Conservation (phyloP, 1,284 basidiomycete species). For the Vanrija sp. region DNA sequence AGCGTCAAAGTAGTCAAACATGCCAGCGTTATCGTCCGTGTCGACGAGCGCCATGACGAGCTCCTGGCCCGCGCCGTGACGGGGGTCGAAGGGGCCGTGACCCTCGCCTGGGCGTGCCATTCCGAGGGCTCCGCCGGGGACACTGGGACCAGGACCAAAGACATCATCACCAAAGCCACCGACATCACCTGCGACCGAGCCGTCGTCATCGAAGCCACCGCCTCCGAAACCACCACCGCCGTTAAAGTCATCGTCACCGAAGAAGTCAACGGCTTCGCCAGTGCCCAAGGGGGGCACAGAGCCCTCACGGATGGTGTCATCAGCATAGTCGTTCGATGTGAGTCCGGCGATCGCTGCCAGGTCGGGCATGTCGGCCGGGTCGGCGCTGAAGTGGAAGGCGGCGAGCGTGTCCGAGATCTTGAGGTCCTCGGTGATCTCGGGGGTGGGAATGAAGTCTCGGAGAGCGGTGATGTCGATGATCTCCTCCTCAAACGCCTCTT, state of each 20-base stretch:
- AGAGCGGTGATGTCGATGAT: conserved; percentile 57
- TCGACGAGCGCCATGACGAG: conserved; percentile 80
- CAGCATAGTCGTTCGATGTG: conserved; percentile 26
- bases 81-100: conserved; percentile 70
- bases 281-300: conserved; percentile 2
- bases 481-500: conserved; percentile 50
- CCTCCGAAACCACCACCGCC: conserved; percentile 56
- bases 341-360: conserved; percentile 44
- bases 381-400: conserved; percentile 72
- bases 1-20: conserved; percentile 94
- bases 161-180: conserved; percentile 52
- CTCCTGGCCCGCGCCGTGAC: conserved; percentile 66
- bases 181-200: conserved; percentile 45
- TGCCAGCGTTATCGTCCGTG: conserved; percentile 53
- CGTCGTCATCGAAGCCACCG: conserved; percentile 52
- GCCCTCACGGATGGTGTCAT: conserved; percentile 5
- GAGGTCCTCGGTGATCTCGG: conserved; percentile 61
- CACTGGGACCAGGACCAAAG: conserved; percentile 23
- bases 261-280: conserved; percentile 48
- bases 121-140: conserved; percentile 48
- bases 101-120: conserved; percentile 50
- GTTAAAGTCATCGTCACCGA: conserved; percentile 63
- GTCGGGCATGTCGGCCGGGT: conserved; percentile 53
- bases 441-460: conserved; percentile 66
- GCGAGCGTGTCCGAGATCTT: conserved; percentile 75